phyloP scores from a whole-genome alignment of 345 rosid genomes.

The Murraya paniculata region DNA sequence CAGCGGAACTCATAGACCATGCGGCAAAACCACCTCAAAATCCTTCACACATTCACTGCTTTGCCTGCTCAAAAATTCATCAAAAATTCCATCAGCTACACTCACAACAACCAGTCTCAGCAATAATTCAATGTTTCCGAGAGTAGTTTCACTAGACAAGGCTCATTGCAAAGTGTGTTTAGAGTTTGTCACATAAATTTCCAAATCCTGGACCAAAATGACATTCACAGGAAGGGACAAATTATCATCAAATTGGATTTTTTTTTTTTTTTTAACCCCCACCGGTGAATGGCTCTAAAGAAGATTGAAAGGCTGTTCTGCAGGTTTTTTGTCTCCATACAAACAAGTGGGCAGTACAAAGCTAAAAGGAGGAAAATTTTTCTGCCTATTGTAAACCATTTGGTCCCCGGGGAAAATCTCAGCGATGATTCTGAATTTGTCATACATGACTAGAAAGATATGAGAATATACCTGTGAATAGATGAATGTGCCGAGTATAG shows the following conservation, averaged over 20 bases:
- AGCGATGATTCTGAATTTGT: not conserved
- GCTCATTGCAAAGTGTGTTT: not conserved
- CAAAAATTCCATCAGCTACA: not conserved
- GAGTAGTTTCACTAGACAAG: not conserved
- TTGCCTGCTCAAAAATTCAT: conserved; percentile 29
- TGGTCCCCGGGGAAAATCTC: conserved; percentile 14
- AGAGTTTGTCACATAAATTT: not conserved
- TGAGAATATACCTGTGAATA: conserved; percentile 61
- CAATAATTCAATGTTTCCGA: not conserved
- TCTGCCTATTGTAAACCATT: not conserved
- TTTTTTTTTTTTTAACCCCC: not conserved
- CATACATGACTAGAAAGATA: not conserved
- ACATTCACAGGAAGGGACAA: not conserved
- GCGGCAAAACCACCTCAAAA: not conserved
- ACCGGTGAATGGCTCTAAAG: conserved; percentile 13
- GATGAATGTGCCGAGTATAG: conserved; percentile 73
- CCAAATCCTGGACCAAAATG: not conserved
- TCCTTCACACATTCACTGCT: conserved; percentile 19
- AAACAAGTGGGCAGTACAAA: conserved; percentile 19
- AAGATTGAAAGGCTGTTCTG: conserved; percentile 19
- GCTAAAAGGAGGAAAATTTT: conserved; percentile 1
- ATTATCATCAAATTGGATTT: conserved; percentile 1
- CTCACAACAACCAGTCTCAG: not conserved
- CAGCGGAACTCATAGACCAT: not conserved
- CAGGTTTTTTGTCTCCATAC: conserved; percentile 16